Conservation (phyloP, 2,329 filamentous ascomycete genomes). For the Aspergillus ruber region DNA sequence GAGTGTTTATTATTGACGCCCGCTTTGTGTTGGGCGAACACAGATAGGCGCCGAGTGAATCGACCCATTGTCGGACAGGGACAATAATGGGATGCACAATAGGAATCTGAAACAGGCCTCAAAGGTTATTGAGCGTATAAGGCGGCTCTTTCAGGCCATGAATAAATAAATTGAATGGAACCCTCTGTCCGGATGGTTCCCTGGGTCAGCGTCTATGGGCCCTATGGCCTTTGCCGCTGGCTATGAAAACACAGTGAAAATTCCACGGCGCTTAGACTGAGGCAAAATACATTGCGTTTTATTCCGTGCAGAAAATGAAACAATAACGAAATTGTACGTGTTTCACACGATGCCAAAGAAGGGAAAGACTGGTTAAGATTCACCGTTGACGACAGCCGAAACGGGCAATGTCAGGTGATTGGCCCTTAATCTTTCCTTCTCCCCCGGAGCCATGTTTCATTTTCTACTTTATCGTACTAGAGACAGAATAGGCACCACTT, state of each 20-base stretch:
- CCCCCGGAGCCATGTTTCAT: background rate
- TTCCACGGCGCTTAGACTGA: no score
- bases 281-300: no score
- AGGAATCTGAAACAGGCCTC: conserved; percentile 15
- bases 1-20: background rate
- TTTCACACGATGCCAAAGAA: background rate
- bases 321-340: background rate
- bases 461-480: background rate
- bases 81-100: conserved; percentile 13
- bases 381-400: background rate
- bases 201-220: no score
- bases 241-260: no score
- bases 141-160: no score
- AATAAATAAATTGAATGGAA: no score
- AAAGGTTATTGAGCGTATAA: conserved; percentile 5
- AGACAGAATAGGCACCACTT: background rate
- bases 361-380: background rate
- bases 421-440: background rate
- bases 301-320: no score
- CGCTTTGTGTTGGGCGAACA: background rate
- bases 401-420: background rate
- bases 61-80: conserved; percentile 8
- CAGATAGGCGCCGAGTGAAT: background rate
- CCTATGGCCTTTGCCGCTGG: no score
- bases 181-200: no score